phyloP scores from a whole-genome alignment of 2,329 filamentous ascomycete genomes.

The Daldinia sp. region DNA sequence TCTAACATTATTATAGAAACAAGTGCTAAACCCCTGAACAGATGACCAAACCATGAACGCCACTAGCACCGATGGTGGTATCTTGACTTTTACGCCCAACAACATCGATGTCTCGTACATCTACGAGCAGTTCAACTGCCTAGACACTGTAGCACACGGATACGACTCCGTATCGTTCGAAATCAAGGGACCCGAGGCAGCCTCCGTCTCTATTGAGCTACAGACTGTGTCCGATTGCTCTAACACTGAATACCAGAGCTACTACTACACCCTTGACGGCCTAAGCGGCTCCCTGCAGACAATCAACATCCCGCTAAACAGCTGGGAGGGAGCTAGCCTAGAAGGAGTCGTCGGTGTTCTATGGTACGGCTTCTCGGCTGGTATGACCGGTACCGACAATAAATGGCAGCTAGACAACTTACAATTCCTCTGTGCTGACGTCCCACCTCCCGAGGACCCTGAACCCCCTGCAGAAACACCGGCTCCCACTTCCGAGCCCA shows the following conservation, averaged over 20 bases:
- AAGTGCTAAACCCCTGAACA: constrained; percentile 23
- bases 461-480: constrained; percentile 18
- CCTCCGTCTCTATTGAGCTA: constrained; percentile 45
- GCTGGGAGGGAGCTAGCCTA: constrained; percentile 59
- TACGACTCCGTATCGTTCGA: constrained; percentile 43
- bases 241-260: constrained; percentile 48
- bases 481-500: neutral
- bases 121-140: constrained; percentile 44
- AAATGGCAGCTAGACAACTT: constrained; percentile 60
- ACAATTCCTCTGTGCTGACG: constrained; percentile 52
- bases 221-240: constrained; percentile 40
- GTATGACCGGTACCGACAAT: constrained; percentile 46
- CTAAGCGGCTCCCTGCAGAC: constrained; percentile 60
- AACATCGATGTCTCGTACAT: constrained; percentile 40
- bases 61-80: constrained; percentile 36
- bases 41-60: constrained; percentile 44
- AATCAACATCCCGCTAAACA: constrained; percentile 58
- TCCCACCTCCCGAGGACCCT: constrained; percentile 31
- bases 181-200: constrained; percentile 44
- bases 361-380: constrained; percentile 46
- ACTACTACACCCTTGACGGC: constrained; percentile 53
- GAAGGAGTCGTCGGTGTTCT: constrained; percentile 57
- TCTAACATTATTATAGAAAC: neutral
- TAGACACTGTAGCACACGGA: constrained; percentile 30
- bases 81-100: constrained; percentile 42